phyloP scores from a whole-genome alignment of 2,329 filamentous ascomycete species.

The Chaetoscypha palmicola region DNA sequence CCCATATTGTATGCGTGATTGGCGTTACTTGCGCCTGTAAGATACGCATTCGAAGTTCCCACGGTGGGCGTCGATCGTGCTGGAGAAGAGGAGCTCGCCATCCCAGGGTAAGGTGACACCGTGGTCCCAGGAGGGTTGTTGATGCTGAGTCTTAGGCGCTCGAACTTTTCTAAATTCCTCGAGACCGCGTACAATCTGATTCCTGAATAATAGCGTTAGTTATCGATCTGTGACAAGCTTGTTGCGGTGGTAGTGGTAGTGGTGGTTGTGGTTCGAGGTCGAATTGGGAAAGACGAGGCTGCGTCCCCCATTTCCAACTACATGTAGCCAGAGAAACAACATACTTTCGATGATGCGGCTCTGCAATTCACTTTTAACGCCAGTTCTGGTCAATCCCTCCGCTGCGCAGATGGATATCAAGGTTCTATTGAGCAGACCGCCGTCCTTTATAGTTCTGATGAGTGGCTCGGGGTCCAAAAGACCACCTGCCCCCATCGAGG shows the following conservation, averaged over 20 bases:
- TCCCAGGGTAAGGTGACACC: slow-evolving; percentile 4
- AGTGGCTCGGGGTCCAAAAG: slow-evolving; percentile 27
- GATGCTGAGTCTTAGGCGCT: slow-evolving; percentile 25
- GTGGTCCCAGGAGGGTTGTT: slow-evolving; percentile 16
- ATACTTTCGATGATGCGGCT: slow-evolving; percentile 69
- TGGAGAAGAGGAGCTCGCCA: slow-evolving; percentile 17
- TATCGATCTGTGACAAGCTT: slow-evolving; percentile 1
- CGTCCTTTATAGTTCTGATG: slow-evolving; percentile 22
- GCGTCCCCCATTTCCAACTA: no score
- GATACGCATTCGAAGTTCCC: slow-evolving; percentile 3
- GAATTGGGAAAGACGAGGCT: background rate
- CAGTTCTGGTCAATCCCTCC: slow-evolving; percentile 69
- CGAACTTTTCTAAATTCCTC: slow-evolving; percentile 21
- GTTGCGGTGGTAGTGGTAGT: background rate
- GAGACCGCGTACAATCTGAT: slow-evolving; percentile 19
- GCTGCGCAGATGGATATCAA: slow-evolving; percentile 52
- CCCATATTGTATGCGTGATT: slow-evolving; percentile 15
- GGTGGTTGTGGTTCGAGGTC: slow-evolving; percentile 1
- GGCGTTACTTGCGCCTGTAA: background rate
- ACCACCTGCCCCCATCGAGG: slow-evolving; percentile 28
- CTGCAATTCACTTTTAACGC: slow-evolving; percentile 80
- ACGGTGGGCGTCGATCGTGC: slow-evolving; percentile 10
- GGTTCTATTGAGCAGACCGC: slow-evolving; percentile 26
- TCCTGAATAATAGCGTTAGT: slow-evolving; percentile 14
- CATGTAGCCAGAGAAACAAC: slow-evolving; percentile 34